Evolutionary conservation across 768 basidiomycete genomes (phyloP), one percentile per base, ranked within the genome.

Genomic region (Boletus pseudo-olivaceus): DNA sequence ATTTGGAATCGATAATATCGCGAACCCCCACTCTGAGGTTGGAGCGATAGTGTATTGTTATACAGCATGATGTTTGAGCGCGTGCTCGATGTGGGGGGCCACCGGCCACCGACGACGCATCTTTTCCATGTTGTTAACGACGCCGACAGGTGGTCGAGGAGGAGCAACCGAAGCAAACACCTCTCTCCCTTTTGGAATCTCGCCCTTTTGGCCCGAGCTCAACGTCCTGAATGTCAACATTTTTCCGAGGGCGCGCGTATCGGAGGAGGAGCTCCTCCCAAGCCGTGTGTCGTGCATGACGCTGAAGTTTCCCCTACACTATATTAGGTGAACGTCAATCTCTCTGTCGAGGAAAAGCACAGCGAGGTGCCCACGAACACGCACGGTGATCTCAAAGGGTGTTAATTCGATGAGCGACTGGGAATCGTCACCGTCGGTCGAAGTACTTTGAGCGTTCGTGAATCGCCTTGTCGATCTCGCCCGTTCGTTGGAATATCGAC

Each of bases 81-180:
- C 14, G 32, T 30, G 29, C 45, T 40, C 51, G 57, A 54, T 45
- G 49, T 39, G 23, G 30, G 41, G 34, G 35, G 46, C 52, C 39
- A 53, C 15, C 41, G 35, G 46, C 52, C 39, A 53, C 15, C 41
- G 47, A 54, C 33, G 59, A 66, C 57, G 41, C 55, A 85, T 84
- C 84, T 84, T 87, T 84, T 84, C 84, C 84, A 85, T 86, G 60
- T 78, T 83, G 76, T 78, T 75, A 81, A 79, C 71, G 78, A 19
- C 2, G 12, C 12, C 3, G 12, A 40, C 8, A 40, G 12, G 7
- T 2, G 5, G 11, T 57, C 49, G 62, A 14, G 53, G 58, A 15
- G 43, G 19, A 53, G 61, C 70, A 62, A 78, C 72, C 78, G 76
- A 78, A 5, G 61, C 62, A 47, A 72, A 75, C 4, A 77, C 76